Base-by-base conservation (phyloP, 768 basidiomycete species). In the Austroboletus festivus region DNA sequence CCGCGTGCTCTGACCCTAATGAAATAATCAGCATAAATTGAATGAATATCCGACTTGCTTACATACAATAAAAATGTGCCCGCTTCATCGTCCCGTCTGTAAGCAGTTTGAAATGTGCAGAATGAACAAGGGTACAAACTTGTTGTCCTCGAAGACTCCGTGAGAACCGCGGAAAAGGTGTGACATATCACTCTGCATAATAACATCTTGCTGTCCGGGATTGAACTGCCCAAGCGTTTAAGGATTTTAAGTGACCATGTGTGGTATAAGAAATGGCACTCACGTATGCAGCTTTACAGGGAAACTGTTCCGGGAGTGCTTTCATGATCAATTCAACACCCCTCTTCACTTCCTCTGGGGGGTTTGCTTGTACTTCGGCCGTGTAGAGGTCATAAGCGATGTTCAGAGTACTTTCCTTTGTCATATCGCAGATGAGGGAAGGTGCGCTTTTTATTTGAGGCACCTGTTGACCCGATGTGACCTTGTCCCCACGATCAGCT, bases 1-100 rank as follows among this genome's bases (percentile, higher is more conserved):
- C 6, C 77, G 83, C 3, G 92, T 95, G 16, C 90, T 81, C 67
- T 94, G 92, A 15, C 91, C 91, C 87, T 89, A 18, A 42, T 6
- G 11, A 22, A 11, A 18, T 24, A 3, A 28, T 18, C 4, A 9
- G 4, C 3, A 5, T 19, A 57, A 54, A 23, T 57, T 56, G 6
- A 55, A 31, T 33, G 31, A 15, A 33, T 10, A 33, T 33, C 31
- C 31, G 15, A 8, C 9, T 15, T 15, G 7, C 31, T 15, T 33
- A 33, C 31, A 13, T 33, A 33, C 31, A 13, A 33, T 33, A 13
- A 33, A 33, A 13, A 33, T 33, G 31, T 47, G 54, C 19, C 45
- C 42, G 23, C 42, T 42, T 11, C 4, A 23, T 40, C 16, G 26
- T 40, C 7, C 15, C 6, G 16, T 41, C 13, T 5, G 16, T 41